Conservation (phyloP, 257 asterid species). For the Salvia hispanica region DNA sequence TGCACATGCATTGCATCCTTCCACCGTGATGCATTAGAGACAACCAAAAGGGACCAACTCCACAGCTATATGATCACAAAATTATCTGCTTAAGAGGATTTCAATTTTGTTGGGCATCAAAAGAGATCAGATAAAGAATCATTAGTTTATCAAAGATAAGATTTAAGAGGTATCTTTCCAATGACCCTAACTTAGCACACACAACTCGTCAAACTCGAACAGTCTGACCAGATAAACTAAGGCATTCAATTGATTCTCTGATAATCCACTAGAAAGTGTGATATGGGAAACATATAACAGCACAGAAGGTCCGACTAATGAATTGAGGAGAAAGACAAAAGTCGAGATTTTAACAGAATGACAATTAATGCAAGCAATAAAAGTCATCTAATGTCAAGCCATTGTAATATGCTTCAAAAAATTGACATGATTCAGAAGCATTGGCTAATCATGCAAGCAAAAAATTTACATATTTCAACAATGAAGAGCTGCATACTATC, state of each 20-base stretch:
- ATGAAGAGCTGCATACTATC: conserved; percentile 3
- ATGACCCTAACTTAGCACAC: neutral
- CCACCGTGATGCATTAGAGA: neutral
- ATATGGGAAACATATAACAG: too few relatives aligned
- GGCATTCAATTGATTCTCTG: too few relatives aligned
- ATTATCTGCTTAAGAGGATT: conserved; percentile 14
- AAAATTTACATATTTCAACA: neutral
- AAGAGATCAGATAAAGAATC: neutral
- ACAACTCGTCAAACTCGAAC: neutral
- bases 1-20: neutral
- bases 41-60: too few relatives aligned
- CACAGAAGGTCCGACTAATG: too few relatives aligned
- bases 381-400: too few relatives aligned
- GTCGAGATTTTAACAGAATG: too few relatives aligned
- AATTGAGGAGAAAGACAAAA: too few relatives aligned
- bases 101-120: neutral
- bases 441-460: too few relatives aligned
- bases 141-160: conserved; percentile 5
- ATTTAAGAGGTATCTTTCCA: neutral
- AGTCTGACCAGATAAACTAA: too few relatives aligned
- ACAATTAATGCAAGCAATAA: too few relatives aligned
- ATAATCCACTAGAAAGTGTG: too few relatives aligned
- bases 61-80: conserved; percentile 4
- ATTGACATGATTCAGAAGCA: conserved; percentile 3
- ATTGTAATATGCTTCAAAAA: too few relatives aligned